phyloP scores from a whole-genome alignment of 805 yeast species.

The Wickerhamiella galacta region DNA sequence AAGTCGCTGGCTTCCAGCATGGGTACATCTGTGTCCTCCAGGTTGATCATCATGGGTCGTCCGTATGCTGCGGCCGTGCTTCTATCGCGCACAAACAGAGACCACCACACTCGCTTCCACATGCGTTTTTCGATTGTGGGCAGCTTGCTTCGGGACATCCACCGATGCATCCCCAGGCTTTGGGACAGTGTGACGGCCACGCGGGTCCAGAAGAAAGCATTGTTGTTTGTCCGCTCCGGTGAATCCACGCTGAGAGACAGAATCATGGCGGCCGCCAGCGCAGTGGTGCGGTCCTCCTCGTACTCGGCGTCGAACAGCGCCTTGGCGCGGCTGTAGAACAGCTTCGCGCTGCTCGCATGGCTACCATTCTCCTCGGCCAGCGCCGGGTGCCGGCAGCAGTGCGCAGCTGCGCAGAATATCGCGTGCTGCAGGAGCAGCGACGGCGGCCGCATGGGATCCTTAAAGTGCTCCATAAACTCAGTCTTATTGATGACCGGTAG shows the following conservation, averaged over 20 bases:
- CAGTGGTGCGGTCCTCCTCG: slow-evolving; percentile 45
- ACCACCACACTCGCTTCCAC: slow-evolving; percentile 66
- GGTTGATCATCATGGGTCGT: slow-evolving; percentile 48
- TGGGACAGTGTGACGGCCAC: slow-evolving; percentile 57
- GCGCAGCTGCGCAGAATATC: slow-evolving; percentile 50
- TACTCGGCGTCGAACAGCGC: slow-evolving; percentile 54
- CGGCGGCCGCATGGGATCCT: slow-evolving; percentile 38
- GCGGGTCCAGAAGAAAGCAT: slow-evolving; percentile 53
- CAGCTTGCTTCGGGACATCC: slow-evolving; percentile 24
- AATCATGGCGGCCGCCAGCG: slow-evolving; percentile 44
- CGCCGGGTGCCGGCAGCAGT: slow-evolving; percentile 39
- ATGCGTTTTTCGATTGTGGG: slow-evolving; percentile 29
- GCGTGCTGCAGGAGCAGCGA: slow-evolving; percentile 54
- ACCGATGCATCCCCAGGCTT: slow-evolving; percentile 57
- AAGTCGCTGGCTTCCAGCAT: slow-evolving; percentile 54
- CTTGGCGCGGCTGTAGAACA: slow-evolving; percentile 56
- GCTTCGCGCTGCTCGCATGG: slow-evolving; percentile 35
- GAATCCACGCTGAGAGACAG: slow-evolving; percentile 62
- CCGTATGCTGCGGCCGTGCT: slow-evolving; percentile 58
- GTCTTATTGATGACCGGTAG: slow-evolving; percentile 52
- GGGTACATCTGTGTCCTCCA: slow-evolving; percentile 63
- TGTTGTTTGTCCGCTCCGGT: slow-evolving; percentile 50
- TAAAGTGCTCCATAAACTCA: slow-evolving; percentile 41
- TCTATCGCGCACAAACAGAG: slow-evolving; percentile 53
- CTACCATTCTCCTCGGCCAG: slow-evolving; percentile 31